phyloP scores from a whole-genome alignment of 2,329 filamentous ascomycete species.

The Cordyceps militaris region DNA sequence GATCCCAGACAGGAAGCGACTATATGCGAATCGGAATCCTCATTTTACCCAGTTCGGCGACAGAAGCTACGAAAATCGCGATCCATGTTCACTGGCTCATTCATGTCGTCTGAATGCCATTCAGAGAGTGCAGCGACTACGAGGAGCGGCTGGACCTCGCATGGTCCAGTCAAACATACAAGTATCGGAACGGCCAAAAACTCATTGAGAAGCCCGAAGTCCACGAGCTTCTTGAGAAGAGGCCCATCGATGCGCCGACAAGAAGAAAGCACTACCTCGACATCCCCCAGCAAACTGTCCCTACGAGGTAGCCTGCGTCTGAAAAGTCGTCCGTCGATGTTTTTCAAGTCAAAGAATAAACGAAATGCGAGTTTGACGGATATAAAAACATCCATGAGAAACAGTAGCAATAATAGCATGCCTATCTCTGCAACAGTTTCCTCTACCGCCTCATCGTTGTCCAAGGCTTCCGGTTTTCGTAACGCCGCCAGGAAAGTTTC shows the following conservation, averaged over 20 bases:
- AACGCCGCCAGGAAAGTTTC: constrained; percentile 56
- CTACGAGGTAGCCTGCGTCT: constrained; percentile 21
- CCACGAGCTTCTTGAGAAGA: constrained; percentile 44
- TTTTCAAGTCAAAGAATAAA: constrained; percentile 35
- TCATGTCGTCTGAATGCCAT: constrained; percentile 10
- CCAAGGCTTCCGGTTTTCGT: constrained; percentile 32
- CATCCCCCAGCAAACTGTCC: constrained; percentile 2
- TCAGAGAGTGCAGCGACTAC: not conserved
- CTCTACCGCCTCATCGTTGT: constrained; percentile 17
- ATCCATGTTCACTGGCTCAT: constrained; percentile 42
- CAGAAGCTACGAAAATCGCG: constrained; percentile 37
- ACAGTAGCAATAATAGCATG: constrained; percentile 35
- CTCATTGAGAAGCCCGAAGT: constrained; percentile 41
- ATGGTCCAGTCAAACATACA: not conserved
- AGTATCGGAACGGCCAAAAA: not conserved
- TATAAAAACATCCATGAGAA: constrained; percentile 44
- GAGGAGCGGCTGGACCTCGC: not conserved
- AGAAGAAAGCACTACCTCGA: not conserved
- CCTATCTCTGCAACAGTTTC: constrained; percentile 27
- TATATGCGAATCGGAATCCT: not conserved
- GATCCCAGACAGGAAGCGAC: not conserved
- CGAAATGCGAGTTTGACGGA: constrained; percentile 27
- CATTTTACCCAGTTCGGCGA: not conserved
- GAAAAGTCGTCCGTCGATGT: constrained; percentile 35
- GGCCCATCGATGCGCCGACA: not conserved